These are phyloP conservation scores for Chiua virens DNA, from an alignment of 768 basidiomycete genomes.

Conservation along the genomic window DNA sequence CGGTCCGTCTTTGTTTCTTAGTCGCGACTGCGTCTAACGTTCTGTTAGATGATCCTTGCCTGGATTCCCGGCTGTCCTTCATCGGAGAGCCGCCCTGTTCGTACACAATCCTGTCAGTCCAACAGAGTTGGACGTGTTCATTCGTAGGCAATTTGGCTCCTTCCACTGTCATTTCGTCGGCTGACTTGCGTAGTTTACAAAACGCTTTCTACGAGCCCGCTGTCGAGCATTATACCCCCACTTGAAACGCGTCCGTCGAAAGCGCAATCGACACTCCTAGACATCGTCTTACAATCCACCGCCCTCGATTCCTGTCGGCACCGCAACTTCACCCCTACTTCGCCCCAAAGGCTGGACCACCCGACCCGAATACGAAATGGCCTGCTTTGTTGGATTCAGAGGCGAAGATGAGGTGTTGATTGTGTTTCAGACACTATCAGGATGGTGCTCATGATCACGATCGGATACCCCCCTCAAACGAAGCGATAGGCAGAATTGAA, in stretches of 20 bases:
- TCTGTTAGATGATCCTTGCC: constrained; percentile 72
- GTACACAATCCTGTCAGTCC: constrained; percentile 92
- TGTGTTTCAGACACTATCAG: constrained; percentile 75
- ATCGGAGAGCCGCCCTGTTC: constrained; percentile 85
- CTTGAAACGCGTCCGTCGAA: constrained; percentile 87
- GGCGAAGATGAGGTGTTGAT: constrained; percentile 77
- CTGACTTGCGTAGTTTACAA: constrained; percentile 59
- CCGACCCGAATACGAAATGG: constrained; percentile 97
- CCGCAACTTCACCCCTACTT: constrained; percentile 51
- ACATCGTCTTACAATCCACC: constrained; percentile 46
- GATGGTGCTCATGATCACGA: too few relatives aligned
- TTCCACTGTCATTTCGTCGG: not conserved
- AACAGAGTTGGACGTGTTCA: constrained; percentile 87
- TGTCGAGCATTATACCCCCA: constrained; percentile 92
- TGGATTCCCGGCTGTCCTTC: constrained; percentile 85
- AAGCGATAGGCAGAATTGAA: too few relatives aligned
- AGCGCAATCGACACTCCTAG: constrained; percentile 81
- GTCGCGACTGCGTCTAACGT: not conserved
- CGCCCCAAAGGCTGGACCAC: constrained; percentile 92
- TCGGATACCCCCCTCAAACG: too few relatives aligned
- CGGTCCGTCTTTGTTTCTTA: constrained; percentile 47
- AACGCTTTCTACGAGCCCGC: constrained; percentile 87
- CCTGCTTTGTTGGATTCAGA: constrained; percentile 92
- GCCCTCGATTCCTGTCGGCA: constrained; percentile 45
- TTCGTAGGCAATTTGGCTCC: constrained; percentile 56